Conservation (phyloP, 2,329 filamentous ascomycete genomes). For the Helotiales sp. region DNA sequence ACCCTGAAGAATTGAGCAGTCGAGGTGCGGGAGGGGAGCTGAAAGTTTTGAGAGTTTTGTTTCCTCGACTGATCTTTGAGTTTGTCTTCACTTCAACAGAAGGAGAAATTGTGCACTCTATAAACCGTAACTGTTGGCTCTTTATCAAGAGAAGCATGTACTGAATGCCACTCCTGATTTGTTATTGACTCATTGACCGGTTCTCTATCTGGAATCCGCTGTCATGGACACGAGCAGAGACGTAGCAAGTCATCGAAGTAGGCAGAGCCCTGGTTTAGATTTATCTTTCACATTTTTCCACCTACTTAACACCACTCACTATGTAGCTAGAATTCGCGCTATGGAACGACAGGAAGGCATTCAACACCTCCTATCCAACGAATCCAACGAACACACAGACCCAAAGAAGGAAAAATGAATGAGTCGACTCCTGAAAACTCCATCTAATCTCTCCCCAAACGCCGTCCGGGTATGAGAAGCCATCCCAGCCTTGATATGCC, state of each 20-base stretch:
- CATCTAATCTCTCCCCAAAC: constrained; percentile 33
- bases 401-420: not conserved
- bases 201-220: not conserved
- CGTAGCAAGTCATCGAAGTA: not conserved
- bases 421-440: constrained; percentile 29
- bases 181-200: too few species aligned
- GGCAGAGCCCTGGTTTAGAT: constrained; percentile 2
- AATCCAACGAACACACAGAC: constrained; percentile 8
- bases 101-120: too few species aligned
- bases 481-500: constrained; percentile 36
- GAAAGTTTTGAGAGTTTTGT: not conserved
- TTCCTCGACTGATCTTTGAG: not conserved
- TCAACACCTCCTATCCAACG: constrained; percentile 21
- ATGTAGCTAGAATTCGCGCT: not conserved
- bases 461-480: constrained; percentile 40
- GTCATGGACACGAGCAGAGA: not conserved
- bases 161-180: too few species aligned
- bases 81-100: too few species aligned
- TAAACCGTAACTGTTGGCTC: too few species aligned
- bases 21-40: not conserved
- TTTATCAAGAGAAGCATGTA: too few species aligned
- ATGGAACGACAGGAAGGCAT: constrained; percentile 16
- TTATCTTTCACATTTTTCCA: not conserved
- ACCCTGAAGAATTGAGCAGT: too few species aligned
- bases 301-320: not conserved